Base-by-base conservation (phyloP, 768 basidiomycete species). In the Melanogaster broomeanus region DNA sequence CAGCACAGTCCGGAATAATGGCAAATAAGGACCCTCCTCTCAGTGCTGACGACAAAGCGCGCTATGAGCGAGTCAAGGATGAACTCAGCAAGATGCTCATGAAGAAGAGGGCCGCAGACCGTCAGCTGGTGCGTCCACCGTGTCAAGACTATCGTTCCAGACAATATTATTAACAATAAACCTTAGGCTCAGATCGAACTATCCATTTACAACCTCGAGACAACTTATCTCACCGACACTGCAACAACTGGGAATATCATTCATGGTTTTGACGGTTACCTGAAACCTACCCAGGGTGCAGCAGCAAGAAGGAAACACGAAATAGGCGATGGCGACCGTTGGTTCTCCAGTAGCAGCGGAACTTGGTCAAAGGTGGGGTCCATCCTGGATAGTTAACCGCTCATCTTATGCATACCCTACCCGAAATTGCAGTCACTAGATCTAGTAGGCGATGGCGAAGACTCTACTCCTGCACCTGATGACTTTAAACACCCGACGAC, bases 241-340 rank as follows among this genome's bases (percentile, higher is more conserved):
- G 81, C 85, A 1, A 85, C 82, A 59, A 89, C 90, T 16, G 91
- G 91, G 27, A 93, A 93, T 59, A 92, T 93, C 47, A 87, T 93
- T 33, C 87, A 87, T 60, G 91, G 91, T 4, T 93, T 93, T 57
- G 91, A 93, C 48, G 84, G 85, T 37, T 93, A 92, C 64, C 80
- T 93, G 51, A 93, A 93, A 69, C 87, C 85, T 52, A 79, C 79
- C 1, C 75, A 79, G 9, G 82, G 79, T 7, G 67, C 68, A 18
- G 67, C 68, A 4, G 68, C 67, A 9, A 75, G 89, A 60, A 78
- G 86, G 63, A 85, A 84, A 62, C 82, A 85, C 57, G 90, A 93
- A 57, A 79, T 90, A 51, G 81, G 79, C 54, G 91, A 93, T 50
- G 72, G 79, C 12, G 91, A 93, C 62, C 78, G 91, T 42, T 73